These are phyloP conservation scores for Wickerhamiella dianesei DNA, from an alignment of 805 yeast genomes.

Conservation along the genomic window DNA sequence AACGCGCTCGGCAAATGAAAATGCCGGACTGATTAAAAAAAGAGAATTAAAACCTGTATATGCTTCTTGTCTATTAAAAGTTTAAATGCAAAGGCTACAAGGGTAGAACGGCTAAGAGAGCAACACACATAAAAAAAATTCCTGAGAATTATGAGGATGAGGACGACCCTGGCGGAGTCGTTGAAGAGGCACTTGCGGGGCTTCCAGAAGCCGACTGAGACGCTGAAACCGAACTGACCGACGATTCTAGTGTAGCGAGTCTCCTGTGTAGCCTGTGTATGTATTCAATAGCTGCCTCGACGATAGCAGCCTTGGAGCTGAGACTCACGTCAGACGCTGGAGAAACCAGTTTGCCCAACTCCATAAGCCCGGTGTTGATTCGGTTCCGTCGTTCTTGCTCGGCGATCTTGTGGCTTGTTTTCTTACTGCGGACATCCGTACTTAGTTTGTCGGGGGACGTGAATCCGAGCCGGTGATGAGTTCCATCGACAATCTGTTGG, in stretches of 20 bases:
- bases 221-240: neutral
- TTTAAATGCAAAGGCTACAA: neutral
- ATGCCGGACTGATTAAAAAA: neutral
- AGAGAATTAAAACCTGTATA: neutral
- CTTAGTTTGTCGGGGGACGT: conserved; percentile 30
- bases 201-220: neutral
- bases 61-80: neutral
- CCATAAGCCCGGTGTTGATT: conserved; percentile 75
- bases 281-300: conserved; percentile 70
- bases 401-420: conserved; percentile 75
- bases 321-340: conserved; percentile 23
- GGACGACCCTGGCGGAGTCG: too few relatives aligned
- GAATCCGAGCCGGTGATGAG: conserved; percentile 29
- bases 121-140: too few relatives aligned
- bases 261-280: conserved; percentile 35
- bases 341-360: conserved; percentile 56
- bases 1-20: conserved; percentile 31
- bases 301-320: conserved; percentile 79
- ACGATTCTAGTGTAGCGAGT: conserved; percentile 23
- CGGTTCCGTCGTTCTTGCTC: conserved; percentile 94
- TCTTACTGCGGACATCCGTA: conserved; percentile 34
- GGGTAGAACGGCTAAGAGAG: neutral
- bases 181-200: neutral
- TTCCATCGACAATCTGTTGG: conserved; percentile 32
- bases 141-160: neutral